Evolutionary conservation across 306 rosid species (phyloP).

Genomic region (Cucurbita argyrosperma): DNA sequence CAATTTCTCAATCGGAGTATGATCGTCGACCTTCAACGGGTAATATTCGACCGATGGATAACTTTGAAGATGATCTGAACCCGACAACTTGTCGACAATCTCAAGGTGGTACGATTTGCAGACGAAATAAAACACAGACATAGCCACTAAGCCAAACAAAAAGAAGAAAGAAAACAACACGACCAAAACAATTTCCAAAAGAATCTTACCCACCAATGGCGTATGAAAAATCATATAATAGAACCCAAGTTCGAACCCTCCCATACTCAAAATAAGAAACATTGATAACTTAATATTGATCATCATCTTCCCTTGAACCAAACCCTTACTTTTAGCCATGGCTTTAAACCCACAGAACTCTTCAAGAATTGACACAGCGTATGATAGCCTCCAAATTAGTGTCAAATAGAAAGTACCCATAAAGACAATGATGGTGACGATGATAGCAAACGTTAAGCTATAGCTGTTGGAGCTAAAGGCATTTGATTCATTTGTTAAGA

Average conservation of each 20-base stretch:
- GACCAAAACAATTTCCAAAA: constrained; percentile 20
- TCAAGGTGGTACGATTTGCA: constrained; percentile 76
- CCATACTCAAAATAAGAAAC: neutral
- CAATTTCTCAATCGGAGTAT: constrained; percentile 24
- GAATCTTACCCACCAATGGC: constrained; percentile 5
- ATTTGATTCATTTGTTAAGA: no score
- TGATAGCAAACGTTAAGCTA: no score
- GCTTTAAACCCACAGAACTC: constrained; percentile 48
- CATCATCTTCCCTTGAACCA: constrained; percentile 48
- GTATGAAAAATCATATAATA: constrained; percentile 23
- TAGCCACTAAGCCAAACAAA: constrained; percentile 33
- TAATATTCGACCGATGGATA: constrained; percentile 23
- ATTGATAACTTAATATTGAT: constrained; percentile 9
- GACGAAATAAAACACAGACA: constrained; percentile 56
- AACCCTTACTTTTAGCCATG: constrained; percentile 41
- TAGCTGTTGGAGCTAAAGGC: no score
- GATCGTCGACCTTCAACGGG: constrained; percentile 34
- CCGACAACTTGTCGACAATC: constrained; percentile 37
- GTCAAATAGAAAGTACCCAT: no score
- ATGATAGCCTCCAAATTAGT: no score
- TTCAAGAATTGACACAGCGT: constrained; percentile 15
- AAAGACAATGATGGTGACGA: no score
- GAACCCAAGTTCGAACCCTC: constrained; percentile 10
- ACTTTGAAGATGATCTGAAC: constrained; percentile 34
- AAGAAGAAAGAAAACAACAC: constrained; percentile 18